These are phyloP conservation scores for Penicillium sp. DNA, from an alignment of 2,329 filamentous ascomycete genomes.

Conservation along the genomic window DNA sequence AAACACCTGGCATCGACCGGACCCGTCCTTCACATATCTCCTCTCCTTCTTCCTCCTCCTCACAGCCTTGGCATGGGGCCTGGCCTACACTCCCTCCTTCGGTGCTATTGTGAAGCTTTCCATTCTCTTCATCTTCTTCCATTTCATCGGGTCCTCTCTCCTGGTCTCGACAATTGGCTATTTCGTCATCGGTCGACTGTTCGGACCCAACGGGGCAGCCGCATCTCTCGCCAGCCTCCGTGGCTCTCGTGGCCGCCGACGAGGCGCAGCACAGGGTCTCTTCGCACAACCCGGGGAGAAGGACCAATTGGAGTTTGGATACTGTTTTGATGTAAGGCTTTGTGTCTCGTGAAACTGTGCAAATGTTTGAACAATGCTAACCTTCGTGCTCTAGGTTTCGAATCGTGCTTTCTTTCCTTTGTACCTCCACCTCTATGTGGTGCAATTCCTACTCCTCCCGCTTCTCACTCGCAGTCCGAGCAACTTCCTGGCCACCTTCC, in stretches of 20 bases:
- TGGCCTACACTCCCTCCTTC: slow-evolving; percentile 53
- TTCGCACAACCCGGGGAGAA: slow-evolving; percentile 58
- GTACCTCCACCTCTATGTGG: slow-evolving; percentile 66
- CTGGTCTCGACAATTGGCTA: slow-evolving; percentile 63
- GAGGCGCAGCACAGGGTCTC: slow-evolving; percentile 54
- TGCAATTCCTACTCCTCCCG: slow-evolving; percentile 68
- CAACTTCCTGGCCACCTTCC: slow-evolving; percentile 52
- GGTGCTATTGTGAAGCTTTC: slow-evolving; percentile 49
- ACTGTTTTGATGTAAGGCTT: slow-evolving; percentile 66
- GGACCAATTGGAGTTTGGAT: slow-evolving; percentile 68
- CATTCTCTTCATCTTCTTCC: slow-evolving; percentile 54
- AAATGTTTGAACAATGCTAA: not conserved
- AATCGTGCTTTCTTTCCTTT: slow-evolving; percentile 69
- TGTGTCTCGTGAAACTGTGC: not conserved
- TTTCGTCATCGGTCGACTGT: slow-evolving; percentile 62
- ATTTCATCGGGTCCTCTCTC: slow-evolving; percentile 63
- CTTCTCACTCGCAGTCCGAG: slow-evolving; percentile 48
- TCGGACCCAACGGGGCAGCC: slow-evolving; percentile 56
- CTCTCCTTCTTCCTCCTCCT: slow-evolving; percentile 65
- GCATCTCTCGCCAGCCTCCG: slow-evolving; percentile 48
- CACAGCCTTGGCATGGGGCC: slow-evolving; percentile 59
- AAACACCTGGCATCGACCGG: slow-evolving; percentile 69
- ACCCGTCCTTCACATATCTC: slow-evolving; percentile 70
- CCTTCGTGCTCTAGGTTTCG: slow-evolving; percentile 47
- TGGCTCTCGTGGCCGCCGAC: slow-evolving; percentile 48